Evolutionary conservation across 495 filamentous ascomycete genomes (phyloP).

Genomic region (Glonium stellatum): DNA sequence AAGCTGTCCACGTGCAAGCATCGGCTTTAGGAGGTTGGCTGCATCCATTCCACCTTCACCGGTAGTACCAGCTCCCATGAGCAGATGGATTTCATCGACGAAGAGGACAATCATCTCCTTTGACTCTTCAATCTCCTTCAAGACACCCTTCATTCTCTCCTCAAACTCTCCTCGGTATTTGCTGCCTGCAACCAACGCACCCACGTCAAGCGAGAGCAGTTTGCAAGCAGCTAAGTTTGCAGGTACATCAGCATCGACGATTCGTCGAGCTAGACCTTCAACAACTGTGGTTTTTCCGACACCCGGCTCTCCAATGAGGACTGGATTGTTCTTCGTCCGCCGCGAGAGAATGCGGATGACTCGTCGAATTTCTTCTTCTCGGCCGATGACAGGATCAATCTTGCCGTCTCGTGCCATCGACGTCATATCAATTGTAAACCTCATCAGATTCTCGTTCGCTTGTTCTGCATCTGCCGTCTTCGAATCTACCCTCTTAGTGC

Average conservation of each 20-base stretch:
- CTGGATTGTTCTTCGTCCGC: slow-evolving; percentile 97
- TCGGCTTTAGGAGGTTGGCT: slow-evolving; percentile 93
- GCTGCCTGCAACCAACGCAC: slow-evolving; percentile 88
- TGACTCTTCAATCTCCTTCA: slow-evolving; percentile 95
- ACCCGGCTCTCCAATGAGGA: slow-evolving; percentile 92
- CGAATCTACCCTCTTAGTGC: slow-evolving; percentile 84
- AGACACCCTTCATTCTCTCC: slow-evolving; percentile 95
- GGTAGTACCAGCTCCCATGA: slow-evolving; percentile 91
- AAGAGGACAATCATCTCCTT: slow-evolving; percentile 96
- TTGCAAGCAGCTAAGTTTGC: slow-evolving; percentile 93
- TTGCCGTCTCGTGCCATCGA: slow-evolving; percentile 88
- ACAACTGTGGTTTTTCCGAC: slow-evolving; percentile 98
- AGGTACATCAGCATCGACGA: slow-evolving; percentile 92
- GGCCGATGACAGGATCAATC: slow-evolving; percentile 94
- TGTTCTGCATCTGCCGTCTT: slow-evolving; percentile 87
- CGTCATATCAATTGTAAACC: slow-evolving; percentile 98
- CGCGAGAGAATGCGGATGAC: slow-evolving; percentile 90
- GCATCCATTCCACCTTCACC: slow-evolving; percentile 99
- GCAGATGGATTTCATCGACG: slow-evolving; percentile 95
- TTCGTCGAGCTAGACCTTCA: slow-evolving; percentile 90
- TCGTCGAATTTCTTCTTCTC: slow-evolving; percentile 92
- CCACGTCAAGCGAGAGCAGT: slow-evolving; percentile 89
- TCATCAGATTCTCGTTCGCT: slow-evolving; percentile 89
- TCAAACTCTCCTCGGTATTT: slow-evolving; percentile 98
- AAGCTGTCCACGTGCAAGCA: slow-evolving; percentile 90